Evolutionary conservation across 2,329 filamentous ascomycete species (phyloP).

Genomic region (Aureobasidium sp.): DNA sequence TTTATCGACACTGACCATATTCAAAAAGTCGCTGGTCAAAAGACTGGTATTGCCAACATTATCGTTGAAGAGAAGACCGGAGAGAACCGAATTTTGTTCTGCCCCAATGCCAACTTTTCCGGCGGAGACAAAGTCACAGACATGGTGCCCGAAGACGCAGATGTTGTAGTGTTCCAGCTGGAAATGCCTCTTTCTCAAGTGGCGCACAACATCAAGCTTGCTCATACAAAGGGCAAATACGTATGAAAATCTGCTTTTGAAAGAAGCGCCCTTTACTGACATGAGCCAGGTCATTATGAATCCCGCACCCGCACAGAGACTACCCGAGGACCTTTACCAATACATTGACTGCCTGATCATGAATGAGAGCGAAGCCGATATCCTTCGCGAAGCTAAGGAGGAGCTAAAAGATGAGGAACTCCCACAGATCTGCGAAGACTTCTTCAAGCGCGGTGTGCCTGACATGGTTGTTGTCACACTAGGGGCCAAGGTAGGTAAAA

Average conservation of each 20-base stretch:
- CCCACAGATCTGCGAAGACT: conserved; percentile 35
- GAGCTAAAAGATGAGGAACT: conserved; percentile 25
- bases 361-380: conserved; percentile 82
- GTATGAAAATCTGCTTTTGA: background rate
- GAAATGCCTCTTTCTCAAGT: conserved; percentile 40
- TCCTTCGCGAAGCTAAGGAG: conserved; percentile 51
- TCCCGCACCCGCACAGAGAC: conserved; percentile 62
- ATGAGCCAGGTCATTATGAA: conserved; percentile 62
- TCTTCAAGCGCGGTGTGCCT: conserved; percentile 62
- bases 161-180: conserved; percentile 41
- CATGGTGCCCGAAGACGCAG: conserved; percentile 35
- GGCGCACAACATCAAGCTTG: conserved; percentile 28
- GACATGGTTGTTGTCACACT: conserved; percentile 81
- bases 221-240: conserved; percentile 26
- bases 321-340: conserved; percentile 60
- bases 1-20: conserved; percentile 38
- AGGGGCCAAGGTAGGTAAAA: conserved; percentile 56
- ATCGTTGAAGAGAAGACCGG: conserved; percentile 42
- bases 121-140: conserved; percentile 27
- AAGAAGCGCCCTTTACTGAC: background rate
- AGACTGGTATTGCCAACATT: conserved; percentile 44
- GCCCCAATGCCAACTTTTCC: conserved; percentile 41
- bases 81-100: conserved; percentile 44
- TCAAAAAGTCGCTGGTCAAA: conserved; percentile 35
- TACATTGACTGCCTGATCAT: conserved; percentile 73